Base-by-base conservation (phyloP, 352 stramenopile species). In the Phytopythium kandeliae region DNA sequence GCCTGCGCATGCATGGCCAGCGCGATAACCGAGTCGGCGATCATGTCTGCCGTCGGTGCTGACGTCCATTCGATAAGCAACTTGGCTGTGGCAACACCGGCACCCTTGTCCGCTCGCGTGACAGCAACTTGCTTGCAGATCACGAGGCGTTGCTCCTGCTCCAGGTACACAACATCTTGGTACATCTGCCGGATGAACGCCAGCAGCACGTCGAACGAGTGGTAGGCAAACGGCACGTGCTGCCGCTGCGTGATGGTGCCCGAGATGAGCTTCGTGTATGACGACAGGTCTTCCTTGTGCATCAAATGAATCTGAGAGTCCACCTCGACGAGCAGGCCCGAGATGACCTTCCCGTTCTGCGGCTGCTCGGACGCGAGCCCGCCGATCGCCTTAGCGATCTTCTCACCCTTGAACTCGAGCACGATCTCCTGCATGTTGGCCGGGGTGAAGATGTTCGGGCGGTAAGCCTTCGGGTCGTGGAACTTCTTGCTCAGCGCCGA, bases 1-100 rank as follows among this genome's bases (percentile, higher is more conserved):
- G 85, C 82, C 55, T 93, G 78, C 2, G 81, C 86, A 57, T 98
- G 94, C 88, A 98, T 97, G n/a, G 96, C 80, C 13, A 98, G 68
- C 17, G 89, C 92, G 36, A 98, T 92, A n/a, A 98, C 74, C 17
- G 92, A 97, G 77, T 99, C 96, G 19, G 95, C 96, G 51, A 98
- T 93, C 63, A 98, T 94, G 62, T 99, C 96, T 8, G 86, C 90
- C 4, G 88, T 96, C n/a, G 95, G 91, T 34, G 87, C 92, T 11
- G 92, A 92, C 22, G 89, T 92, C 87, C 87, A 96, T 44, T 89
- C 78, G 13, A 96, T 58, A 21, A 87, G 41, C n/a, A 96, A 56
- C 44, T 70, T 70, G 21, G 54, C 26, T n/a, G 60, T 53, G 40
- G 56, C 25, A n/a, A 55, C 65, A 10, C 43, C 43, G 25, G 43